Evolutionary conservation across 768 basidiomycete species (phyloP).

Genomic region (Rhizopogon vesiculosus): DNA sequence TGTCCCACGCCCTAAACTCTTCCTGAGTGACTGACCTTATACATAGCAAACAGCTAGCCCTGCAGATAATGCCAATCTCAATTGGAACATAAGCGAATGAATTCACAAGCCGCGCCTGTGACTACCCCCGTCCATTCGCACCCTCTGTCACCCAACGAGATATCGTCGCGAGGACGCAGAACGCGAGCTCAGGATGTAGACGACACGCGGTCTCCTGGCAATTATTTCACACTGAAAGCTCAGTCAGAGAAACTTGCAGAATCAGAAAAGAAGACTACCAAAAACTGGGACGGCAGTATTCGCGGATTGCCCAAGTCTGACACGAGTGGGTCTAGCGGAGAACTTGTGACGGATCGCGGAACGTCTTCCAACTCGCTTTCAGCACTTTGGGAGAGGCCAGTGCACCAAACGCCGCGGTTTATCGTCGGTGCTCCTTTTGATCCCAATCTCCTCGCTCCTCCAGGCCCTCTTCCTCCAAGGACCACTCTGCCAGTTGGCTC

Average conservation of each 20-base stretch:
- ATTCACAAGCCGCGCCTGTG: conserved; percentile 18
- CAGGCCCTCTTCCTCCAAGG: conserved; percentile 25
- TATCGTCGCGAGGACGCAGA: conserved; percentile 41
- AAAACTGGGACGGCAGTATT: conserved; percentile 51
- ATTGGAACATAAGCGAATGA: conserved; percentile 13
- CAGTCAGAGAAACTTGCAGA: conserved; percentile 46
- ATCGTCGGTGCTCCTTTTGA: conserved; percentile 38
- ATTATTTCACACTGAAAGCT: conserved; percentile 60
- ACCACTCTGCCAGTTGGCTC: conserved; percentile 5
- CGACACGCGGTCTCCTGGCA: conserved; percentile 32
- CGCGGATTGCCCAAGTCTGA: conserved; percentile 47
- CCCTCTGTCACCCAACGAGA: conserved; percentile 61
- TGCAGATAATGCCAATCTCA: conserved; percentile 7
- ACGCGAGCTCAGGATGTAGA: conserved; percentile 35
- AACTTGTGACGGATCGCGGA: conserved; percentile 14
- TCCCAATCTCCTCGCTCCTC: conserved; percentile 25
- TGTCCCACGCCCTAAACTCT: conserved; percentile 1
- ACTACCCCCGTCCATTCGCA: conserved; percentile 67
- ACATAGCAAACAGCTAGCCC: background rate
- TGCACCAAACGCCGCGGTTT: conserved; percentile 27
- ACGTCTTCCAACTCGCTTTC: conserved; percentile 35
- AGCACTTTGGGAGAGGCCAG: conserved; percentile 35
- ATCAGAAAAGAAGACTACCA: conserved; percentile 17
- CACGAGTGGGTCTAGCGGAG: conserved; percentile 22
- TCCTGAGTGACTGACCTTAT: background rate